phyloP scores from a whole-genome alignment of 1,284 basidiomycete genomes.

The Papiliotrema nemorosa region DNA sequence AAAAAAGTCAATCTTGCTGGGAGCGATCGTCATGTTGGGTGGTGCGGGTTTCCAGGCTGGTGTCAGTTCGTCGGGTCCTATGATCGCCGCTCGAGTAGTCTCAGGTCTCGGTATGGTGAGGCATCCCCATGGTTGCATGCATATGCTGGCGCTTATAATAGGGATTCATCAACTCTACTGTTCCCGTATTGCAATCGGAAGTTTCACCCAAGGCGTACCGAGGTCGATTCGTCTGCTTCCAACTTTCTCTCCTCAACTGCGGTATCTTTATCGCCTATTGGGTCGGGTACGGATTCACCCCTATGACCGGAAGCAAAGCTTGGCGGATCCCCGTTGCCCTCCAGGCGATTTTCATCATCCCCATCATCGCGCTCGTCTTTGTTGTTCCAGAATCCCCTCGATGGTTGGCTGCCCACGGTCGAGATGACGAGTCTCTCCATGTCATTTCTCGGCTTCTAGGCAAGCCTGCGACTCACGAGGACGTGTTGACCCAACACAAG shows the following conservation, averaged over 20 bases:
- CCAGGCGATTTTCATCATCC: conserved; percentile 30
- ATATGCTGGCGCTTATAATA: conserved; percentile 5
- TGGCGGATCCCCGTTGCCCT: conserved; percentile 26
- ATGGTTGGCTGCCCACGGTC: conserved; percentile 35
- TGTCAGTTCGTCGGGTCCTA: conserved; percentile 24
- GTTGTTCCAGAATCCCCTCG: conserved; percentile 38
- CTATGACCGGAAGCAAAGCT: conserved; percentile 17
- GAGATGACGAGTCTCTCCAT: conserved; percentile 20
- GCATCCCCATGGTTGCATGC: not conserved
- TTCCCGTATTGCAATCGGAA: conserved; percentile 40
- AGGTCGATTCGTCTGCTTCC: conserved; percentile 40
- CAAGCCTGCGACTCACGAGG: conserved; percentile 10
- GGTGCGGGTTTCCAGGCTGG: conserved; percentile 37
- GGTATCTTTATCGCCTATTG: conserved; percentile 41
- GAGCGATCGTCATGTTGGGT: conserved; percentile 33
- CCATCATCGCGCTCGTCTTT: conserved; percentile 21
- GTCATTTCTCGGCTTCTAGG: conserved; percentile 30
- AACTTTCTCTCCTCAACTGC: conserved; percentile 36
- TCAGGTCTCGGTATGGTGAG: conserved; percentile 21
- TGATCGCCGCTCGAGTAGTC: conserved; percentile 30
- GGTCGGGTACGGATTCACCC: conserved; percentile 35
- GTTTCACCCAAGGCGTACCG: conserved; percentile 35
- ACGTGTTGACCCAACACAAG: conserved; percentile 23
- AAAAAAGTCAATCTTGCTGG: conserved; percentile 28
- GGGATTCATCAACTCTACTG: conserved; percentile 42